These are phyloP conservation scores for Extremus antarcticus DNA, from an alignment of 495 filamentous ascomycete genomes.

Conservation along the genomic window DNA sequence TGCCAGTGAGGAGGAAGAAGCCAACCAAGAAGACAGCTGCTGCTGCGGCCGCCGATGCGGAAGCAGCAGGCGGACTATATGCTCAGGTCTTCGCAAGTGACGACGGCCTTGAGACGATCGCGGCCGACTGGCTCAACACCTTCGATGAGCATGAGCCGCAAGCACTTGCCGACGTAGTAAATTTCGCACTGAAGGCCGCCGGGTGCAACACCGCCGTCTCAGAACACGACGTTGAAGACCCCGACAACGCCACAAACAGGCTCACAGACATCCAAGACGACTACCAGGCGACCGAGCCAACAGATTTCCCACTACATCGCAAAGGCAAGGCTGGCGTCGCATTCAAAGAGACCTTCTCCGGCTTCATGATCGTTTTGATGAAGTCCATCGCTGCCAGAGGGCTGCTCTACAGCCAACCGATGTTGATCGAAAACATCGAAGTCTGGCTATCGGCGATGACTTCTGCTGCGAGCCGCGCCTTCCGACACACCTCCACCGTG, in stretches of 20 bases:
- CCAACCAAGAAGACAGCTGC: constrained; percentile 24
- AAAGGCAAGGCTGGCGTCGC: constrained; percentile 56
- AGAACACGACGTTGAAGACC: constrained; percentile 69
- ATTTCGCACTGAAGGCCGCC: constrained; percentile 73
- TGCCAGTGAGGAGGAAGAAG: constrained; percentile 32
- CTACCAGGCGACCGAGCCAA: constrained; percentile 64
- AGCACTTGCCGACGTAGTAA: constrained; percentile 74
- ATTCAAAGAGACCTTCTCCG: constrained; percentile 64
- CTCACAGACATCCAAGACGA: constrained; percentile 70
- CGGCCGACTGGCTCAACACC: constrained; percentile 63
- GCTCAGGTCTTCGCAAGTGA: constrained; percentile 73
- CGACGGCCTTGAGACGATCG: constrained; percentile 59
- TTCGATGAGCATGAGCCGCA: constrained; percentile 57
- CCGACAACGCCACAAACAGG: constrained; percentile 61
- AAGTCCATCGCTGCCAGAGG: constrained; percentile 62
- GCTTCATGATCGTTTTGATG: constrained; percentile 67
- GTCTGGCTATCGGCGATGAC: constrained; percentile 82
- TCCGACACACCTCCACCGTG: constrained; percentile 84
- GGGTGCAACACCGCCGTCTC: constrained; percentile 68
- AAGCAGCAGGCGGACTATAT: constrained; percentile 60
- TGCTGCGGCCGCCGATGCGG: constrained; percentile 25
- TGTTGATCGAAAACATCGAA: constrained; percentile 72
- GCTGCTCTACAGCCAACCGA: constrained; percentile 59
- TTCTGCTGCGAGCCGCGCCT: constrained; percentile 68
- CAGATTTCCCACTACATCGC: constrained; percentile 88